A percentile compares a stretch with the other conserved stretches of the same genome.
These are phyloP conservation scores for Xylogone sp. DNA, from an alignment of 2,329 filamentous ascomycete genomes.

Conservation along the genomic window DNA sequence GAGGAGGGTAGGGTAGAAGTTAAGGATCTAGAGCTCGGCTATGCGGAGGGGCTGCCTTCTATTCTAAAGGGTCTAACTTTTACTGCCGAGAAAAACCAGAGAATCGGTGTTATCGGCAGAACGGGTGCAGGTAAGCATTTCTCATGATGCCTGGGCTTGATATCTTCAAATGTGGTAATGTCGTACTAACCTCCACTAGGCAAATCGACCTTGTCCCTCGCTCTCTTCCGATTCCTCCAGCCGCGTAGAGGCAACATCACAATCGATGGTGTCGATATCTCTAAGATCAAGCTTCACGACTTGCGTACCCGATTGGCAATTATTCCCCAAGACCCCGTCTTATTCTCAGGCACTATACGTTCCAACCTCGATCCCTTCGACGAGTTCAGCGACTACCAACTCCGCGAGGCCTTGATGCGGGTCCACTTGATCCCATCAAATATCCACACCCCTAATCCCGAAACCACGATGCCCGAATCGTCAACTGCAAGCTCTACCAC, in stretches of 20 bases:
- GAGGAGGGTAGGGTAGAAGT: constrained; percentile 68
- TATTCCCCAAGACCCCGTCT: constrained; percentile 60
- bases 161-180: too few relatives aligned
- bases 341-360: constrained; percentile 83
- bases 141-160: too few relatives aligned
- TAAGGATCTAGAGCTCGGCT: constrained; percentile 66
- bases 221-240: constrained; percentile 20
- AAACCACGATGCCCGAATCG: neutral
- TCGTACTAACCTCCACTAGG: constrained; percentile 11
- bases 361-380: constrained; percentile 89
- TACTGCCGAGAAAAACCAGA: constrained; percentile 57
- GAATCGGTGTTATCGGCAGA: constrained; percentile 23
- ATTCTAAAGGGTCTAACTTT: constrained; percentile 68
- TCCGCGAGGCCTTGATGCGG: constrained; percentile 78
- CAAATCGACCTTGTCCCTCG: constrained; percentile 21
- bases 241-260: constrained; percentile 35
- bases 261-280: constrained; percentile 27
- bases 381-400: constrained; percentile 78
- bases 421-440: constrained; percentile 68
- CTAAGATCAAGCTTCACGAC: constrained; percentile 24
- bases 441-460: neutral
- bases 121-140: constrained; percentile 24
- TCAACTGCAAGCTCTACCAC: constrained; percentile 1
- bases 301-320: constrained; percentile 25
- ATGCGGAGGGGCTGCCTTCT: constrained; percentile 65